Percentiles rank a stretch among this genome's conserved stretches.
Evolutionary conservation across 345 rosid species (phyloP).

Genomic region (Physaria fendleri): DNA sequence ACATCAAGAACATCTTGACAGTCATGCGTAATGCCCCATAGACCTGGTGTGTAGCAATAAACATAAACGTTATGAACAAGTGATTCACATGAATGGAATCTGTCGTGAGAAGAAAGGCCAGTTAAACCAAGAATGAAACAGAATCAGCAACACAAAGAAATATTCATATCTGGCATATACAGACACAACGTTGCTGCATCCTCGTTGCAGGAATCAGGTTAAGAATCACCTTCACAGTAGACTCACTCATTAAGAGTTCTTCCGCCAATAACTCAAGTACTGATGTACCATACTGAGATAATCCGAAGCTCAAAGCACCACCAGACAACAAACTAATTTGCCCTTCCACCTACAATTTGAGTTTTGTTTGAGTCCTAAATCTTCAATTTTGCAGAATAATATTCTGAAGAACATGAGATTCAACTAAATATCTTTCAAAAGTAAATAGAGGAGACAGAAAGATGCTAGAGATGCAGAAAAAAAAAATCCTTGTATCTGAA

Average conservation of each 20-base stretch:
- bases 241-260: constrained; percentile 94
- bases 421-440: no score
- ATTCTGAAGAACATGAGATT: no score
- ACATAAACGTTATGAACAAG: background rate
- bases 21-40: constrained; percentile 97
- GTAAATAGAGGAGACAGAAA: no score
- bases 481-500: no score
- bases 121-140: no score
- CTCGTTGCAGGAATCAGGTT: background rate
- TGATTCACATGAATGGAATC: background rate
- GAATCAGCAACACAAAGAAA: background rate
- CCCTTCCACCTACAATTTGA: constrained; percentile 66
- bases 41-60: constrained; percentile 41
- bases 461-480: no score
- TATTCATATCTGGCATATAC: background rate
- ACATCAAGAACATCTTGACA: constrained; percentile 93
- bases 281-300: constrained; percentile 75
- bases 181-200: constrained; percentile 30
- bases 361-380: constrained; percentile 3
- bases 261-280: constrained; percentile 90
- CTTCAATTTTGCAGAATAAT: constrained; percentile 7
- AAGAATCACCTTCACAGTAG: constrained; percentile 60
- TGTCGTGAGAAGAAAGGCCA: no score
- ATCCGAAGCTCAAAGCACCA: constrained; percentile 84
- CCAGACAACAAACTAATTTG: constrained; percentile 66